These are phyloP conservation scores for Boletellus dicymbophilus DNA, from an alignment of 1,284 basidiomycete species.

Conservation along the genomic window DNA sequence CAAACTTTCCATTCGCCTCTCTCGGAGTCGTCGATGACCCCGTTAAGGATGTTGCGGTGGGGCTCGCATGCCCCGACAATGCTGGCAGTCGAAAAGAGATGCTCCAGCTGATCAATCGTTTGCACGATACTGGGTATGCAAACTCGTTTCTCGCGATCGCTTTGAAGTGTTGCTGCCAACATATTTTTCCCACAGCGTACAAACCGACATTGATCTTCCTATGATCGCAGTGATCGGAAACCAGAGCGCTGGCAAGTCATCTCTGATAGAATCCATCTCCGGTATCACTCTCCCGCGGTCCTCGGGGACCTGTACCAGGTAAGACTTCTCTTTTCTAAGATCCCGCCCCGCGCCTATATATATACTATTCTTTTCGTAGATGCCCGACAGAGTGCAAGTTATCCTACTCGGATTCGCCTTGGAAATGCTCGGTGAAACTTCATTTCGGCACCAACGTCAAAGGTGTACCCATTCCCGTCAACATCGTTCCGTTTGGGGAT, in stretches of 20 bases:
- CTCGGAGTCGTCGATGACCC: background rate
- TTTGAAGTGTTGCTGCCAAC: background rate
- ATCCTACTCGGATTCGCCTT: slow-evolving; percentile 39
- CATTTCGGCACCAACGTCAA: slow-evolving; percentile 39
- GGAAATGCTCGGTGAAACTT: slow-evolving; percentile 55
- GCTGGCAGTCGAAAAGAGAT: slow-evolving; percentile 41
- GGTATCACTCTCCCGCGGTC: slow-evolving; percentile 51
- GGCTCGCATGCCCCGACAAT: slow-evolving; percentile 45
- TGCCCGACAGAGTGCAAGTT: slow-evolving; percentile 61
- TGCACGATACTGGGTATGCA: slow-evolving; percentile 59
- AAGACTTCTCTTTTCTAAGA: background rate
- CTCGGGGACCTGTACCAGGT: slow-evolving; percentile 64
- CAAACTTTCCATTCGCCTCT: background rate
- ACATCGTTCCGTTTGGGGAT: slow-evolving; percentile 38
- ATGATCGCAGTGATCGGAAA: slow-evolving; percentile 56
- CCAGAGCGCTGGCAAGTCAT: slow-evolving; percentile 68
- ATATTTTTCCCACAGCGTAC: slow-evolving; percentile 43
- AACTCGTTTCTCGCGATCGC: background rate
- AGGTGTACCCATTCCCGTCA: slow-evolving; percentile 20
- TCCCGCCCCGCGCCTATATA: no score
- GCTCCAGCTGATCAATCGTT: slow-evolving; percentile 53
- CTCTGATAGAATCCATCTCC: slow-evolving; percentile 58
- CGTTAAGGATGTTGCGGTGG: slow-evolving; percentile 32
- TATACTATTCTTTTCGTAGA: slow-evolving; percentile 35
- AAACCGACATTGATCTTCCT: slow-evolving; percentile 59